Percentiles rank a stretch among this genome's conserved stretches.
phyloP scores from a whole-genome alignment of 1,139 yeast species.

The Scheffersomyces segobiensis region DNA sequence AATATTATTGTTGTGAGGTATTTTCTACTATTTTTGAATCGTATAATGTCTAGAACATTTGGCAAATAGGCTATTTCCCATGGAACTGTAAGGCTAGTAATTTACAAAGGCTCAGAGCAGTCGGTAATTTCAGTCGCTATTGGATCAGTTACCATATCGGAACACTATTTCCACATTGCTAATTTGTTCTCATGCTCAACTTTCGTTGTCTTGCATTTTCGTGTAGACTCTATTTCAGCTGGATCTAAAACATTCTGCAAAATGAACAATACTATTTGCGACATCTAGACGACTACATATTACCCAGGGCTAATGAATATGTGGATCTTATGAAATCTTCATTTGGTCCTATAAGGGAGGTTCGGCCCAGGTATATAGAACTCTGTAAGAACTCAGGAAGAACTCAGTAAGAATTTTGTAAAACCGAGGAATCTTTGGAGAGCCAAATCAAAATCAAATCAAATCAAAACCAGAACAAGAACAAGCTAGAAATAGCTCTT shows the following conservation, averaged over 20 bases:
- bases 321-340: too few relatives aligned
- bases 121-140: background rate
- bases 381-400: too few relatives aligned
- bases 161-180: background rate
- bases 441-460: too few relatives aligned
- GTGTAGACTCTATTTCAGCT: background rate
- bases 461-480: too few relatives aligned
- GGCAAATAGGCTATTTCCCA: background rate
- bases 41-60: background rate
- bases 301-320: too few relatives aligned
- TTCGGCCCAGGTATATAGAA: too few relatives aligned
- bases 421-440: too few relatives aligned
- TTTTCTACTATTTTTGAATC: background rate
- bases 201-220: background rate
- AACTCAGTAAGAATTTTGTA: too few relatives aligned
- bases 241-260: too few relatives aligned
- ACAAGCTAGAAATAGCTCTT: too few relatives aligned
- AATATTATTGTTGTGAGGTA: background rate
- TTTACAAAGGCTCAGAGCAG: background rate
- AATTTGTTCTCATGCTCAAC: background rate
- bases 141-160: background rate
- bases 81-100: background rate
- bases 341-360: too few relatives aligned
- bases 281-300: too few relatives aligned
- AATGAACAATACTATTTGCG: background rate